phyloP scores from a whole-genome alignment of 805 yeast genomes.

The Yamadazyma tumulicola region DNA sequence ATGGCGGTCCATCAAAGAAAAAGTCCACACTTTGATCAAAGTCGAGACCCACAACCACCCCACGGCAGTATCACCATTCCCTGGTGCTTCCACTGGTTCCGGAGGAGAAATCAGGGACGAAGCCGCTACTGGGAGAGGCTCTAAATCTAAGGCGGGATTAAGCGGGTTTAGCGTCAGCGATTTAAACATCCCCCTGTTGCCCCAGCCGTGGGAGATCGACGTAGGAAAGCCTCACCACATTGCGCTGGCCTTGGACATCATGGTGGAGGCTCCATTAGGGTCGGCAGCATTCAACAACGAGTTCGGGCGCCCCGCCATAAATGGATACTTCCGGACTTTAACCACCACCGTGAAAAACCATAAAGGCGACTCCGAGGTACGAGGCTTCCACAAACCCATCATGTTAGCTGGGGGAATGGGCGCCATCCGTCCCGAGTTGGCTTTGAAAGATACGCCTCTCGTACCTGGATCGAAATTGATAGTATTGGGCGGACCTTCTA shows the following conservation, averaged over 20 bases:
- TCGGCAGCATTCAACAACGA: constrained; percentile 98
- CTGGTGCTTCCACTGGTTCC: constrained; percentile 99
- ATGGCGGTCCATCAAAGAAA: constrained; percentile 75
- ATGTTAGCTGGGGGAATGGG: constrained; percentile 99
- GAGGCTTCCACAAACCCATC: constrained; percentile 98
- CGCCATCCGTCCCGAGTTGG: constrained; percentile 88
- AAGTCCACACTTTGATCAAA: constrained; percentile 84
- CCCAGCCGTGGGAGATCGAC: constrained; percentile 93
- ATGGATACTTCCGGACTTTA: constrained; percentile 94
- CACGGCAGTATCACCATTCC: constrained; percentile 97
- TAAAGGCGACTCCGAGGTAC: constrained; percentile 64
- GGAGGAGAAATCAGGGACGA: constrained; percentile 99
- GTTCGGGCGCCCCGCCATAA: constrained; percentile 96
- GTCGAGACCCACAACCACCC: constrained; percentile 99
- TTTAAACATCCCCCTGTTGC: constrained; percentile 75
- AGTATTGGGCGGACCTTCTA: constrained; percentile 95
- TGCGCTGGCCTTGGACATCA: constrained; percentile 88
- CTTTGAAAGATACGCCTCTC: constrained; percentile 80
- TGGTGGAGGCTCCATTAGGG: constrained; percentile 97
- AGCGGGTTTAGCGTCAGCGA: constrained; percentile 92
- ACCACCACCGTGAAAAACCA: constrained; percentile 70
- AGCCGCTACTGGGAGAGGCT: constrained; percentile 99
- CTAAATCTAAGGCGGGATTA: constrained; percentile 94
- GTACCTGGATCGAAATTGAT: constrained; percentile 90
- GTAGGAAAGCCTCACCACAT: constrained; percentile 91